A percentile compares a stretch with the other conserved stretches of the same genome.
Conservation (phyloP, 2,329 filamentous ascomycete genomes). For the Calonectria hongkongensis region DNA sequence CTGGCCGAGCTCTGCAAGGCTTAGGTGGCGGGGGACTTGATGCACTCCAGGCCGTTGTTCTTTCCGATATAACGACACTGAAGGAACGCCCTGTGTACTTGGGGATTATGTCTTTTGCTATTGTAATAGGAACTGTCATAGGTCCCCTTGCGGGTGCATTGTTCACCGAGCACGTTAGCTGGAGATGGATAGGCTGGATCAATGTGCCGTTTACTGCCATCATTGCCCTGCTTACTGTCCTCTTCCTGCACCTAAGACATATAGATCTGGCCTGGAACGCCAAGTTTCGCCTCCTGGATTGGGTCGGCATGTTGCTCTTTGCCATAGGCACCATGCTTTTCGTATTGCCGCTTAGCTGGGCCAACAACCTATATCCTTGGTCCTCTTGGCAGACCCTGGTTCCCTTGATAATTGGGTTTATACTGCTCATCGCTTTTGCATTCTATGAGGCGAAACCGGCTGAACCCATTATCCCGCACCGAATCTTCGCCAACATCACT, state of each 20-base stretch:
- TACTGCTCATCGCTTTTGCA: constrained; percentile 54
- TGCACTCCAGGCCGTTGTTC: constrained; percentile 55
- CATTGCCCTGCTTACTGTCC: constrained; percentile 42
- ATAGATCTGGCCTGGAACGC: constrained; percentile 6
- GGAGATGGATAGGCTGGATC: constrained; percentile 61
- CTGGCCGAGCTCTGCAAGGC: constrained; percentile 59
- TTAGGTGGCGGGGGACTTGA: constrained; percentile 58
- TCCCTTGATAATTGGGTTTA: constrained; percentile 56
- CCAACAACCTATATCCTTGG: constrained; percentile 58
- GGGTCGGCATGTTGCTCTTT: constrained; percentile 56
- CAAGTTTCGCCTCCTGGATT: constrained; percentile 58
- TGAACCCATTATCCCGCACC: constrained; percentile 57
- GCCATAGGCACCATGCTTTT: constrained; percentile 51
- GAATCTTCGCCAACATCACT: constrained; percentile 55
- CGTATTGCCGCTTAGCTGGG: constrained; percentile 59
- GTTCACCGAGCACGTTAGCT: constrained; percentile 49
- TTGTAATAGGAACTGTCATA: constrained; percentile 45
- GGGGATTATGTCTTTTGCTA: constrained; percentile 52
- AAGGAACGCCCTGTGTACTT: constrained; percentile 56
- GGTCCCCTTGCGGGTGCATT: constrained; percentile 55
- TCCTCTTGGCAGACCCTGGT: constrained; percentile 58
- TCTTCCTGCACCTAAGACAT: constrained; percentile 49
- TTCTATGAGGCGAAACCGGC: constrained; percentile 56
- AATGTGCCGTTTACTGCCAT: constrained; percentile 56
- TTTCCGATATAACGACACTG: constrained; percentile 60